Evolutionary conservation across 768 basidiomycete species (phyloP).

Genomic region (Lactarius pseudohatsudake): DNA sequence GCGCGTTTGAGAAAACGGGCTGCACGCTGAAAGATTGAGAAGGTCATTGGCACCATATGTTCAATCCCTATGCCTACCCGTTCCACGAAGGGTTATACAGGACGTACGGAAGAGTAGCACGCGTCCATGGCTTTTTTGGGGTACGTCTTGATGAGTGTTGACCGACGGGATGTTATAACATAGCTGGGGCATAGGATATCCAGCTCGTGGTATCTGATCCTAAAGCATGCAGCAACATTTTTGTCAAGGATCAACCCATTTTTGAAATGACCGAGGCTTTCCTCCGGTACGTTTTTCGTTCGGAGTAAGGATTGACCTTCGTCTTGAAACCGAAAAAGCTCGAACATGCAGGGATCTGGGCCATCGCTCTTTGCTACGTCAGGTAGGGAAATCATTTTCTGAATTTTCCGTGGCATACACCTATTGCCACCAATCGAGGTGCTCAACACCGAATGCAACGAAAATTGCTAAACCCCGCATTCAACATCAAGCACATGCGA

Average conservation of each 20-base stretch:
- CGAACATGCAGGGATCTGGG: constrained; percentile 5
- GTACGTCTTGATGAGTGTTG: not conserved
- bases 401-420: not conserved
- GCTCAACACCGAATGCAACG: constrained; percentile 14
- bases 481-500: constrained; percentile 31
- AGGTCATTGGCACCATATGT: not conserved
- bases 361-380: constrained; percentile 3
- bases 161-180: no score
- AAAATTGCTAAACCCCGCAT: constrained; percentile 26
- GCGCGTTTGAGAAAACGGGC: not conserved
- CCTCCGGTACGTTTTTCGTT: not conserved
- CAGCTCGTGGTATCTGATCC: constrained; percentile 16
- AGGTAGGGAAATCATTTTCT: not conserved
- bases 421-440: not conserved
- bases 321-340: not conserved
- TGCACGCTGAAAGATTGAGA: not conserved
- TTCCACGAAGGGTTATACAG: not conserved
- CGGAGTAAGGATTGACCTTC: no score
- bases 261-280: not conserved
- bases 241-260: constrained; percentile 9
- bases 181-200: not conserved
- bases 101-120: not conserved
- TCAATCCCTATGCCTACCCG: not conserved
- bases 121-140: not conserved
- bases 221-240: constrained; percentile 7